Conservation (phyloP, 306 rosid genomes). For the Quercus alba region DNA sequence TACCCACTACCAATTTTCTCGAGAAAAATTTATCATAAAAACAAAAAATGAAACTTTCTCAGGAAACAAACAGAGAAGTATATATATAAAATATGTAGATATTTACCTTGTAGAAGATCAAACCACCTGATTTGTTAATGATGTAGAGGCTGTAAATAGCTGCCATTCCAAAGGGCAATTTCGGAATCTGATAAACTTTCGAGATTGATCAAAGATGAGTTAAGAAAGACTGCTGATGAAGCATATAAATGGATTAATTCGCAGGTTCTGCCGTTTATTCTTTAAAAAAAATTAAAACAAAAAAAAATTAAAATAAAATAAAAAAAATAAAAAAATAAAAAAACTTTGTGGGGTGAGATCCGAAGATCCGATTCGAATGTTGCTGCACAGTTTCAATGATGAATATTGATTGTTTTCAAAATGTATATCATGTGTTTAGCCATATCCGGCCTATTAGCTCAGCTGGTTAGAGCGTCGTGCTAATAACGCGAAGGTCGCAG, state of each 20-base stretch:
- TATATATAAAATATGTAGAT: too few species aligned
- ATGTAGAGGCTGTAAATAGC: slow-evolving; percentile 90
- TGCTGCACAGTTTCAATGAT: too few species aligned
- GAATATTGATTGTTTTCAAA: too few species aligned
- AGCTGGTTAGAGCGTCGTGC: too few species aligned
- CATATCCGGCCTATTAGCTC: too few species aligned
- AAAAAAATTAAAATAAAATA: not conserved
- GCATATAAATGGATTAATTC: too few species aligned
- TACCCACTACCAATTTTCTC: not conserved
- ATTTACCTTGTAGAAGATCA: slow-evolving; percentile 86
- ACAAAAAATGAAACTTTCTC: not conserved
- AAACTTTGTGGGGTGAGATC: not conserved
- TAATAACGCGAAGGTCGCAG: too few species aligned
- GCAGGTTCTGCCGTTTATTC: not conserved
- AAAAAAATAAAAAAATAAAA: not conserved
- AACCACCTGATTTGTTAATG: slow-evolving; percentile 91
- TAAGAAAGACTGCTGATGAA: not conserved
- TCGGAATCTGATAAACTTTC: slow-evolving; percentile 14
- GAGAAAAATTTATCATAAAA: too few species aligned
- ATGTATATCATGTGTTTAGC: fast-evolving
- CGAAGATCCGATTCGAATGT: too few species aligned
- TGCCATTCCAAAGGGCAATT: slow-evolving; percentile 49
- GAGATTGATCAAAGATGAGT: not conserved
- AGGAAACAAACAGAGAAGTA: not conserved
- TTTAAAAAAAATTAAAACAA: not conserved